Base-by-base conservation (phyloP, 306 rosid genomes). In the Medicago ruthenica region DNA sequence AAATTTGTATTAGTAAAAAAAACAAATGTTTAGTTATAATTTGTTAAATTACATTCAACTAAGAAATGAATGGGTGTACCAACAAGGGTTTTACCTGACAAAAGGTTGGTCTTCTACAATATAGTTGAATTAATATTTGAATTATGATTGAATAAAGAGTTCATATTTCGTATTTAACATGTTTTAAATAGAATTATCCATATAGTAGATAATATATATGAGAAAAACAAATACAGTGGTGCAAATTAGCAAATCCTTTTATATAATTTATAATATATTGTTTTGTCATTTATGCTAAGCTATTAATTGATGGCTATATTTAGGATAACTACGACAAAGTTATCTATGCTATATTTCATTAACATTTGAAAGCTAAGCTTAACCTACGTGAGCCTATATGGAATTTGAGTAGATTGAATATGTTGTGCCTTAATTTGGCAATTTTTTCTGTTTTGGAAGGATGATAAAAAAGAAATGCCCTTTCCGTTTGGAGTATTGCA, bases 331-430 rank as follows among this genome's bases (percentile, higher is more conserved):
- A 8, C 27, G 37, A 20, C 45, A 31, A 20, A 47, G 40, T 74
- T 11, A 74, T 70, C 15, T 22, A 66, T 67, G 69, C 57, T 66
- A 66, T 66, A 66, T 70, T 76, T 60, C 55, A 60, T 53, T 76
- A 76, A 55, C 74, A 36, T 44, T 44, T 73, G 77, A 80, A 70
- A 77, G 71, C 57, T 59, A 67, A 81, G 17, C 67, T 36, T 62
- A 45, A 27, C 59, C 71, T 68, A 60, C 63, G n/a, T 45, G 47
- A 81, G 4, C 37, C 83, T 20, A 8, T 63, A n/a, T 55, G 76
- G 80, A 81, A 69, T 69, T 80, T 69, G 60, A 69, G 74, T 36
- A 61, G 72, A 55, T 27, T 15, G 58, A 45, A 73, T n/a, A 73
- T 59, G 48, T 45, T 24, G 17, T 36, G 59, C n/a, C 12, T 42